phyloP scores from a whole-genome alignment of 164 flowering plant species.

The Echeveria elegans region DNA sequence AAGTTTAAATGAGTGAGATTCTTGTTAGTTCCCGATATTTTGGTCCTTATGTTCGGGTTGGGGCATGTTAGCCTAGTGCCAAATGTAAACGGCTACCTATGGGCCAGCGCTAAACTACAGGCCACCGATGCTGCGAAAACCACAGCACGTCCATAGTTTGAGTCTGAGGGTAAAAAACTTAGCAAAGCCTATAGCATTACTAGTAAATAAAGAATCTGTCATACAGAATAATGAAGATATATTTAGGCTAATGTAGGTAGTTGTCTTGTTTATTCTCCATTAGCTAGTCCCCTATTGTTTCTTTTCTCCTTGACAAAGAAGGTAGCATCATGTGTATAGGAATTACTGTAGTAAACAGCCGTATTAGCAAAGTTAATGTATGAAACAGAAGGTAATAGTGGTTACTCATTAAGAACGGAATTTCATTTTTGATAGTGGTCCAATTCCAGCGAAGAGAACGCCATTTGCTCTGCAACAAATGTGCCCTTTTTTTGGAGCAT shows the following conservation, averaged over 20 bases:
- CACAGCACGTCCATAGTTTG: too few relatives aligned
- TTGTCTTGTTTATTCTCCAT: too few relatives aligned
- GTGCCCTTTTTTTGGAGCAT: conserved; percentile 3
- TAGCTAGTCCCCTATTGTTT: too few relatives aligned
- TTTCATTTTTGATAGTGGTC: not conserved
- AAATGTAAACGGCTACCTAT: not conserved
- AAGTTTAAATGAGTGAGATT: not conserved
- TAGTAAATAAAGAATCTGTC: too few relatives aligned
- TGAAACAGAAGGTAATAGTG: not conserved
- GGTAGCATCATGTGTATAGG: too few relatives aligned
- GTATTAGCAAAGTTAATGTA: not conserved
- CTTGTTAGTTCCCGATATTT: not conserved
- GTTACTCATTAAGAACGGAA: not conserved
- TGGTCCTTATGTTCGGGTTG: not conserved
- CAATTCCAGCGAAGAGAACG: not conserved
- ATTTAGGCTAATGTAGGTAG: too few relatives aligned
- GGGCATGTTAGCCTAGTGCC: not conserved
- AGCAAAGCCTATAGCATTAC: too few relatives aligned
- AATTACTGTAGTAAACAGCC: too few relatives aligned
- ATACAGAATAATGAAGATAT: too few relatives aligned
- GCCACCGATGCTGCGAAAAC: not conserved
- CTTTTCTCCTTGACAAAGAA: too few relatives aligned
- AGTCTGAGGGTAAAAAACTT: too few relatives aligned
- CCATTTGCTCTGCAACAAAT: not conserved
- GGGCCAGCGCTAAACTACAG: not conserved